Conservation (phyloP, 2,329 filamentous ascomycete species). For the Penicillium sp. region DNA sequence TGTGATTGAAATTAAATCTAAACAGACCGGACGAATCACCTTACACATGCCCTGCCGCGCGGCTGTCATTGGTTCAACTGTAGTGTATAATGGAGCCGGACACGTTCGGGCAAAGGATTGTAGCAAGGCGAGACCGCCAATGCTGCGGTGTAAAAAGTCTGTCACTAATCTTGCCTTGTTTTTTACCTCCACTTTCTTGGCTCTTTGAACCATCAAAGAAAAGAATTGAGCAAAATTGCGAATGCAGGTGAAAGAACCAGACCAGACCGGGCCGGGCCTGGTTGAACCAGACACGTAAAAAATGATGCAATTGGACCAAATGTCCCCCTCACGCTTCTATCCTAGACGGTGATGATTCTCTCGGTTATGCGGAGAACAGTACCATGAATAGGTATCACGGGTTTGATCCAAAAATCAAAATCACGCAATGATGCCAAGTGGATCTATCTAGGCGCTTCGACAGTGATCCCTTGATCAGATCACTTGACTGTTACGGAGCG, state of each 20-base stretch:
- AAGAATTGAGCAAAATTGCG: neutral
- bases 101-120: neutral
- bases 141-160: neutral
- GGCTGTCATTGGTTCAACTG: neutral
- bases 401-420: neutral
- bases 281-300: no score
- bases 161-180: neutral
- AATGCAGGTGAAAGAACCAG: neutral
- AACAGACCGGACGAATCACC: neutral
- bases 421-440: neutral
- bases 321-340: neutral
- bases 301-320: neutral
- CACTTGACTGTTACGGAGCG: neutral
- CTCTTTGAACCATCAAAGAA: neutral
- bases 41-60: neutral
- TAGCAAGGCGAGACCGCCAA: neutral
- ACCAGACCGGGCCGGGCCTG: no score
- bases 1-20: conserved; percentile 2
- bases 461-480: neutral
- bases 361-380: neutral
- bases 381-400: neutral
- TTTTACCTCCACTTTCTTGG: neutral
- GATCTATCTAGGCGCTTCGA: neutral
- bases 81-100: neutral
- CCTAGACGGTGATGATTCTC: no score